phyloP scores from a whole-genome alignment of 225 moss, liverwort and hornwort genomes.

The Physcomitrium patens region DNA sequence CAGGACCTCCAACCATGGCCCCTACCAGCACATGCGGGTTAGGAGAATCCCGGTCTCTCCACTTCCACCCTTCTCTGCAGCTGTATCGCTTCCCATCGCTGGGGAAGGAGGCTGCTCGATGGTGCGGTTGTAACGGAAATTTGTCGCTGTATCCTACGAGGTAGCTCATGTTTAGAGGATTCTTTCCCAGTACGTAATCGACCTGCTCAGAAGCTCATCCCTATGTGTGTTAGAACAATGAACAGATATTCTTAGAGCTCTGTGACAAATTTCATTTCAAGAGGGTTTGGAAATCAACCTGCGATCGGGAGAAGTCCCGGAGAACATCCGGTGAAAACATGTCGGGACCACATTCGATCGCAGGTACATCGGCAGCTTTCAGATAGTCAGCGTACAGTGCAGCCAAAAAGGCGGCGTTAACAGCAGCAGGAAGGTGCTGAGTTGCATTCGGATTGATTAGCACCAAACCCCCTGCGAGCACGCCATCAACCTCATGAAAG shows the following conservation, averaged over 20 bases:
- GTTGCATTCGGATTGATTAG: slow-evolving; percentile 65
- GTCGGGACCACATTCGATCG: slow-evolving; percentile 58
- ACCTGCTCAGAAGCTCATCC: slow-evolving; percentile 50
- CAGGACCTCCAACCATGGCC: slow-evolving; percentile 88
- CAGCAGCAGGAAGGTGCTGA: slow-evolving; percentile 69
- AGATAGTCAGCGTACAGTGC: slow-evolving; percentile 82
- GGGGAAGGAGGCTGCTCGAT: slow-evolving; percentile 83
- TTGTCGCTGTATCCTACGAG: slow-evolving; percentile 67
- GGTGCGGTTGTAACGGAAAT: slow-evolving; percentile 74
- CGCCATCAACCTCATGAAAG: neutral
- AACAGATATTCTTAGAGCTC: too few relatives aligned
- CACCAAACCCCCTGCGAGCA: slow-evolving; percentile 64
- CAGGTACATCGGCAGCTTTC: slow-evolving; percentile 61
- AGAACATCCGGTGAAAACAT: slow-evolving; percentile 36
- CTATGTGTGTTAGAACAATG: too few relatives aligned
- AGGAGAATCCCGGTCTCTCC: slow-evolving; percentile 38
- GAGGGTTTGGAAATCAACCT: slow-evolving; percentile 43
- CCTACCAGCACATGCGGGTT: slow-evolving; percentile 66
- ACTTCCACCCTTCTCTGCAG: slow-evolving; percentile 60
- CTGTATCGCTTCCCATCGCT: slow-evolving; percentile 31
- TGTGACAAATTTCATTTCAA: too few relatives aligned
- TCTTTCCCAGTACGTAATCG: slow-evolving; percentile 80
- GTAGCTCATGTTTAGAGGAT: slow-evolving; percentile 73
- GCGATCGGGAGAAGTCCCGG: slow-evolving; percentile 66
- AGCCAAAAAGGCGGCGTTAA: slow-evolving; percentile 79